Percentiles rank a stretch among this genome's conserved stretches.
Evolutionary conservation across 257 asterid species (phyloP).

Genomic region (Solanum etuberosum): DNA sequence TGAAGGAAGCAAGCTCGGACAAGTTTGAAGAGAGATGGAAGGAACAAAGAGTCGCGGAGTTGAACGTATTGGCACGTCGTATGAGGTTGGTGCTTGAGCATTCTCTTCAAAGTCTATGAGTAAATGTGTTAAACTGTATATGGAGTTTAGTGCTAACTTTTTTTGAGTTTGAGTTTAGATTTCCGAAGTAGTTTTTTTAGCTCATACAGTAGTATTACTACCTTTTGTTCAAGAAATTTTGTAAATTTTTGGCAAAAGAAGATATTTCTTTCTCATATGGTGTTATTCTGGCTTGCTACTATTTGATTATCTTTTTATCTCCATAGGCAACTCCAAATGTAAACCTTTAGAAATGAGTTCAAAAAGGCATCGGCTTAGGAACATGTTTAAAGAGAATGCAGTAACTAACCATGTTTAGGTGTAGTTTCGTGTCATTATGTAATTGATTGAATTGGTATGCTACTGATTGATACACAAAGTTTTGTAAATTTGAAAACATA

Average conservation of each 20-base stretch:
- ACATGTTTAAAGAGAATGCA: neutral
- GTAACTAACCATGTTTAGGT: neutral
- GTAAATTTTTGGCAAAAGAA: neutral
- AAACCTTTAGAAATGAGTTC: neutral
- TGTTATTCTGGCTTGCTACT: neutral
- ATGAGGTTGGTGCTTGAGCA: slow-evolving; percentile 59
- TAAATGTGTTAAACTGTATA: neutral
- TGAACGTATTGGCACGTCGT: slow-evolving; percentile 53
- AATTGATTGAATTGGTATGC: neutral
- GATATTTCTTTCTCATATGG: neutral
- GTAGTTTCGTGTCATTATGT: neutral
- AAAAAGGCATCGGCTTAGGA: neutral
- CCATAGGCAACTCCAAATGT: neutral
- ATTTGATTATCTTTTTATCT: neutral
- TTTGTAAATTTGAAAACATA: neutral
- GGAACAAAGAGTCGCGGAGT: slow-evolving; percentile 56
- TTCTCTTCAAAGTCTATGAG: slow-evolving; percentile 38
- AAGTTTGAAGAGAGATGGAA: slow-evolving; percentile 47
- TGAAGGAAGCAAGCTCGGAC: slow-evolving; percentile 1
- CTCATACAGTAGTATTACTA: neutral
- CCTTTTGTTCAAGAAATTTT: neutral
- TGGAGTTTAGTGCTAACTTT: neutral
- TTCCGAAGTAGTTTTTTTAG: neutral
- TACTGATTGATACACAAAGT: neutral
- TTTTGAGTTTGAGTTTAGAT: neutral